Evolutionary conservation across 2,329 filamentous ascomycete genomes (phyloP), one percentile per base, ranked within the genome.

Genomic region (Neocucurbitaria cava): DNA sequence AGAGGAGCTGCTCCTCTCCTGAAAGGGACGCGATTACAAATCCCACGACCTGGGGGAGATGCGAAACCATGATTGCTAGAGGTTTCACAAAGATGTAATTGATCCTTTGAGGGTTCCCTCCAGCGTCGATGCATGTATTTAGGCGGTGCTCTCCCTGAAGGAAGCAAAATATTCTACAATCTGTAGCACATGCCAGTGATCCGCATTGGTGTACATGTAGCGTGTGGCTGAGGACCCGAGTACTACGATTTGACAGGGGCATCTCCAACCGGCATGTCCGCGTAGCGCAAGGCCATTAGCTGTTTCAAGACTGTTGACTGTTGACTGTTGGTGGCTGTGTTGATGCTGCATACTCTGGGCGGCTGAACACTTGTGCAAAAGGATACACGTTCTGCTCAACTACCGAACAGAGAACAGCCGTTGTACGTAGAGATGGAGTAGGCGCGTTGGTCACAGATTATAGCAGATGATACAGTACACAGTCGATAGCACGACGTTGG

Each of bases 401-500:
- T 26, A 17, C 5, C 36, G 17, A 6, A 40, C n/a, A 15, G 21
- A 7, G 36, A 23, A 40, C 9, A 6, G 13, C 18, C 7, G 18
- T 40, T 21, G 17, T 13, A n/a, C 18, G 23, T 23, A 10, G 5
- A n/a, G 13, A 36, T 36, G 11, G 33, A 23, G 21, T 26, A 28
- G 11, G 40, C 15, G 40, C n/a, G 18, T n/a, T 28, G 13, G 15
- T 17, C 31, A 31, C 30, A 10, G 15, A 11, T 15, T 13, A 13
- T 4, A 17, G 13, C 5, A 4, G 31, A 35, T 35, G 31, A 35
- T 28, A n/a, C n/a, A n/a, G n/a, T n/a, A n/a, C n/a, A n/a, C n/a
- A 33, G 42, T 18, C 24, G 31, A 26, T 20, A 26, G 43, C 40
- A 44, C 44, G 42, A 40, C 42, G 50, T 33, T 36, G 39, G 44